Evolutionary conservation across 2,329 filamentous ascomycete genomes (phyloP), one percentile per base, ranked within the genome.

Genomic region (Botrytis cinerea): DNA sequence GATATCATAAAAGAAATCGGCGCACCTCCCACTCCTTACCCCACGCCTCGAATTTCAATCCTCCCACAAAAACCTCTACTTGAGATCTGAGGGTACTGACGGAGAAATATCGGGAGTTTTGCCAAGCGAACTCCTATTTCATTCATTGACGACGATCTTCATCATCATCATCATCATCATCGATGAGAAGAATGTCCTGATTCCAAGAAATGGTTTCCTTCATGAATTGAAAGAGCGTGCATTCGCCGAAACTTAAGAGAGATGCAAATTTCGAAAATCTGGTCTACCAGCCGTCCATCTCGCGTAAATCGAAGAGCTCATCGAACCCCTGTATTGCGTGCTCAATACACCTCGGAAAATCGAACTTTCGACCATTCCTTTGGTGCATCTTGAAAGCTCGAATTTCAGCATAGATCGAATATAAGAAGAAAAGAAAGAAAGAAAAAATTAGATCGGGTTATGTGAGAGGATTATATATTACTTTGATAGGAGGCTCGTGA

Each of bases 301-400:
- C 70, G 70, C 70, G 28, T 72, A 72, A 72, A 38, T 68, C 9
- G 70, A 72, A 68, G 61, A 46, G 48, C 61, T 72, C 70, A 72
- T 72, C 70, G 38, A 43, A 72, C 38, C 70, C 70, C 35, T 45
- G 70, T 48, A 72, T 72, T 59, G 70, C 70, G 70, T 72, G 70
- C 70, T 72, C 40, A 46, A 46, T 46, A 66, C 62, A 66, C 48
- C 48, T 57, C 35, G 46, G 28, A 22, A n/a, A 14, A 18, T 48
- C 22, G 22, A 38, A 28, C 35, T 57, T 25, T 20, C 35, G 9
- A 28, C 28, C 20, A 7, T n/a, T 38, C 22, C 16, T 67, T 40
- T 16, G 14, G 28, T 64, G 62, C 22, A 25, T 5, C n/a, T 57
- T 2, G 16, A 10, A 14, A 4, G 28, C 28, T 40, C 25, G 22